A percentile compares a stretch with the other conserved stretches of the same genome.
These are phyloP conservation scores for Heterobasidion annosum DNA, from an alignment of 1,284 basidiomycete species.

Conservation along the genomic window DNA sequence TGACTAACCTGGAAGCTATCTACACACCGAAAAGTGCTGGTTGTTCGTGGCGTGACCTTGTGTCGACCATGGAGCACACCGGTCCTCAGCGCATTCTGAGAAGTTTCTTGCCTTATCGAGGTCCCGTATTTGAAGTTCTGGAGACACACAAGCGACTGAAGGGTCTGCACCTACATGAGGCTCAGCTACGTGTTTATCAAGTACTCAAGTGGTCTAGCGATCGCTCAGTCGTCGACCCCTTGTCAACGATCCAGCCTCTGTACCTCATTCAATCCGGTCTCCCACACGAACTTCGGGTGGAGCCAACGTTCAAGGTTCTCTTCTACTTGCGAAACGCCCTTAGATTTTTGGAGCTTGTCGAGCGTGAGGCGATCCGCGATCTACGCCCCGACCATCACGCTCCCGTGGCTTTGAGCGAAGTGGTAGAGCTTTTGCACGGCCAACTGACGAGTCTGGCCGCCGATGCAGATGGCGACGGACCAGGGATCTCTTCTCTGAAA, in stretches of 20 bases:
- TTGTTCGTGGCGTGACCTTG: slow-evolving; percentile 5
- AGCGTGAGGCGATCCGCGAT: slow-evolving; percentile 15
- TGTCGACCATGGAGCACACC: slow-evolving; percentile 4
- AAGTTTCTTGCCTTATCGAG: slow-evolving; percentile 1
- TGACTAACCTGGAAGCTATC: neutral
- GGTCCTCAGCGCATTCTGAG: slow-evolving; percentile 6
- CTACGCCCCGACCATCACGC: slow-evolving; percentile 4
- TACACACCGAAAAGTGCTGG: neutral
- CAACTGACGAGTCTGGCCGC: slow-evolving; percentile 16
- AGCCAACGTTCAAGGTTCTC: slow-evolving; percentile 59
- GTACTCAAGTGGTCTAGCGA: slow-evolving; percentile 42
- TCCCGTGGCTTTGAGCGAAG: slow-evolving; percentile 15
- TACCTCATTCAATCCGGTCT: slow-evolving; percentile 67
- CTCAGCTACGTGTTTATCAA: slow-evolving; percentile 27
- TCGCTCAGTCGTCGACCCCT: slow-evolving; percentile 54
- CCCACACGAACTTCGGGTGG: slow-evolving; percentile 55
- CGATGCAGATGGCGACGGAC: slow-evolving; percentile 14
- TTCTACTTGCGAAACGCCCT: slow-evolving; percentile 62
- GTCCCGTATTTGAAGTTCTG: slow-evolving; percentile 1
- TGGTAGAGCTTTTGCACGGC: slow-evolving; percentile 15
- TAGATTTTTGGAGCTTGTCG: slow-evolving; percentile 18
- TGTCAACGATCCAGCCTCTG: slow-evolving; percentile 73
- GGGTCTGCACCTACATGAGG: neutral
- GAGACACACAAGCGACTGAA: slow-evolving; percentile 1
- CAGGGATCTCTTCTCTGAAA: slow-evolving; percentile 11